These are phyloP conservation scores for Buddleja alternifolia DNA, from an alignment of 257 asterid genomes.

Conservation along the genomic window DNA sequence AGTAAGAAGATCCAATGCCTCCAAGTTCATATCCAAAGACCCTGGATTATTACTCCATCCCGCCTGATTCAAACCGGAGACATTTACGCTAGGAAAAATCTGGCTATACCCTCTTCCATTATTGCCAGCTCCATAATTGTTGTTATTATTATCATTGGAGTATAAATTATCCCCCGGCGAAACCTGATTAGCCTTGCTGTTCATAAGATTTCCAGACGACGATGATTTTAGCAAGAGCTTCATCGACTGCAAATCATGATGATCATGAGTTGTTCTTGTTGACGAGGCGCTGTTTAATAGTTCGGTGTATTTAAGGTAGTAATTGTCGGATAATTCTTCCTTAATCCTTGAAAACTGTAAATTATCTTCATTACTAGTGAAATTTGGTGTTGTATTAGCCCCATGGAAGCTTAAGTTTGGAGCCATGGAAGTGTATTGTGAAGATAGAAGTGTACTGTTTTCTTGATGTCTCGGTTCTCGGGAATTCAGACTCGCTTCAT, in stretches of 20 bases:
- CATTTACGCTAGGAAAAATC: constrained; percentile 56
- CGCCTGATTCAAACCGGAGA: constrained; percentile 40
- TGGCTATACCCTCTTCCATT: constrained; percentile 45
- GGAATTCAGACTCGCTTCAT: constrained; percentile 28
- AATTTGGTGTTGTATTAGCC: constrained; percentile 23
- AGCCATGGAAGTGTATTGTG: constrained; percentile 48
- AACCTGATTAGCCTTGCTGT: constrained; percentile 22
- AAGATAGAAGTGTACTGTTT: constrained; percentile 19
- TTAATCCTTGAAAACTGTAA: constrained; percentile 43
- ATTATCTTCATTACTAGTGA: constrained; percentile 26
- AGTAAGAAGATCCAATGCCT: constrained; percentile 72
- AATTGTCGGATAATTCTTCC: constrained; percentile 48
- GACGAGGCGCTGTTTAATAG: constrained; percentile 45
- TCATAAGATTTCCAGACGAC: constrained; percentile 41
- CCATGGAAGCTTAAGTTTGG: constrained; percentile 55
- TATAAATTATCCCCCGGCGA: constrained; percentile 36
- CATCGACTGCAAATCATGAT: neutral
- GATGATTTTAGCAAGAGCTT: constrained; percentile 51
- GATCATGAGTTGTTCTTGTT: constrained; percentile 35
- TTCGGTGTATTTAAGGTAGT: constrained; percentile 46
- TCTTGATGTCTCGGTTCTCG: constrained; percentile 44
- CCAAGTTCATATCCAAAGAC: constrained; percentile 56
- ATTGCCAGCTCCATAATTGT: neutral
- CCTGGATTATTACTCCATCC: constrained; percentile 25
- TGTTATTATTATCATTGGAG: neutral